Base-by-base conservation (phyloP, 2,329 filamentous ascomycete genomes). In the Aureobasidium subglaciale region DNA sequence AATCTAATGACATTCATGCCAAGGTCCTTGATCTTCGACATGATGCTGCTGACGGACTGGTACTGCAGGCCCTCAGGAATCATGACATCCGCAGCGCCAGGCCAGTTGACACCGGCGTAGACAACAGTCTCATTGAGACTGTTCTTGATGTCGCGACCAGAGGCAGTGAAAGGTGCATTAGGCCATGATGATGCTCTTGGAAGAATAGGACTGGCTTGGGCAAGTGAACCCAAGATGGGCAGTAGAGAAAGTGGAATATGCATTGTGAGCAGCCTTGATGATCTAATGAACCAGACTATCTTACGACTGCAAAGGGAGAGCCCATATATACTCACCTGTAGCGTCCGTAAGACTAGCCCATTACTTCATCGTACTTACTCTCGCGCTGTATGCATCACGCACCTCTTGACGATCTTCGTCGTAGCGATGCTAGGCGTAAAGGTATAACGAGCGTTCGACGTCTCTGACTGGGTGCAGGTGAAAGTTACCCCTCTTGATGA, bases 21-120 rank as follows among this genome's bases (percentile, higher is more conserved):
- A 0, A 84, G 63, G 57, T 75, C 75, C 62, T 82, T 83, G 62
- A 84, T 75, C 67, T 77, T 77, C 3, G 74, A 67, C 0, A 84
- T 76, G 32, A 85, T 78, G 7, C 67, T 69, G 34, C 73, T 69
- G 45, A 85, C 73, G 0, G 81, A 84, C 32, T 78, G 76, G 66
- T 83, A 83, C 63, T 84, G 81, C 2, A 85, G 72, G 3, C 83
- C 83, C 60, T 86, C 82, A 0, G 82, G 82, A 0, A 85, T 73
- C 82, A 85, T 85, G n/a, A 78, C 75, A 41, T 84, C 81, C 41
- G 75, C 76, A 15, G 79, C 76, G 0, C 81, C 82, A 0, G 82
- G 80, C 82, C 82, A 85, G 61, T 85, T 85, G 11, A 75, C 75
- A 0, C 82, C 81, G 4, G 77, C 80, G 55, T 78, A 72, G 22